Evolutionary conservation across 2,329 filamentous ascomycete species (phyloP), one percentile per base, ranked within the genome.

Genomic region (Dothideomycetidae sp.): DNA sequence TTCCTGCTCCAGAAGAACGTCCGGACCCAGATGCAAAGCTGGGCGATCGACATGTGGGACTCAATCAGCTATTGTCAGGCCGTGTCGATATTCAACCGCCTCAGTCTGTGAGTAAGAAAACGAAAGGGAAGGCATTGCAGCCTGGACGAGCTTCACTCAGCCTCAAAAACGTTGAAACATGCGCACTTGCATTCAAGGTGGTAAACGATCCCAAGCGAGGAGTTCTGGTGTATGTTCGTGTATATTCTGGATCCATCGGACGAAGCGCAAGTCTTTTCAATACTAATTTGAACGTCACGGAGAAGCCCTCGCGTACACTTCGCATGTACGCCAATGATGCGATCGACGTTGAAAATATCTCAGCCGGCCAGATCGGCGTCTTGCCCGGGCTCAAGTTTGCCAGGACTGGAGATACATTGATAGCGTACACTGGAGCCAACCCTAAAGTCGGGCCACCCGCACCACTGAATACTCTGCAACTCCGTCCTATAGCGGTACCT

Each of bases 281-380:
- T 54, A 90, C 86, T 9, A 84, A 82, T 46, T 69, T 93, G 2
- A 70, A 79, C 41, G 62, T 75, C n/a, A 76, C 78, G 1, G 90
- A 96, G 54, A 73, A 78, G 34, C 80, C 82, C 0, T 78, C 84
- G 38, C 77, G 80, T 3, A 70, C 96, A 23, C 63, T 94, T 39
- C 85, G 86, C 47, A 92, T 96, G 64, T 92, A 90, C 43, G 90
- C 84, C 35, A 78, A 78, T 23, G 82, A 92, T 52, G 80, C 86
- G 0, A 73, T 92, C 11, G 85, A 94, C 45, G 78, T 96, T 14
- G 72, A 78, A 13, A 73, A 77, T 17, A 80, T 98, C 26, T 66
- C 74, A 3, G 75, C 83, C 0, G 90, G 90, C 1, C 86, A 96
- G 53, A 98, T 98, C 43, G 90, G 90, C 19, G 90, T 93, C 3